Evolutionary conservation across 1,284 basidiomycete genomes (phyloP).

Genomic region (Cystobasidium pallidum): DNA sequence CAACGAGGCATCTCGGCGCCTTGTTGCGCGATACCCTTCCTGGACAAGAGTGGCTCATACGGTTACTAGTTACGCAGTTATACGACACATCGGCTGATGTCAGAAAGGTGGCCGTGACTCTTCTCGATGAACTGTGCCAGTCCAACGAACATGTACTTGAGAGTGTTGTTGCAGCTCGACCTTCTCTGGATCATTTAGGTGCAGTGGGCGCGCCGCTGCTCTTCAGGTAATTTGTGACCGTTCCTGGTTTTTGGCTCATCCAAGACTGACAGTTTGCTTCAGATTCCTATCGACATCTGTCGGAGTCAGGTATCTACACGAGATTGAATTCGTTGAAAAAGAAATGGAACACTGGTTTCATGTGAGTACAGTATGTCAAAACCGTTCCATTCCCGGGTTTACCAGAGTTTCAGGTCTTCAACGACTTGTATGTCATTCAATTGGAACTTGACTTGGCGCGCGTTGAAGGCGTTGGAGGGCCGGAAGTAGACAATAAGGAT

Average conservation of each 20-base stretch:
- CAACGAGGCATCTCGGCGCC: conserved; percentile 80
- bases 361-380: conserved; percentile 60
- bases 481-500: conserved; percentile 1
- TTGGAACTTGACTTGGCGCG: conserved; percentile 82
- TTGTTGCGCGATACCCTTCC: conserved; percentile 53
- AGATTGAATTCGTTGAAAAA: conserved; percentile 87
- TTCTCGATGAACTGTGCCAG: conserved; percentile 81
- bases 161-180: conserved; percentile 90
- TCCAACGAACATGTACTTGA: conserved; percentile 80
- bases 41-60: conserved; percentile 79
- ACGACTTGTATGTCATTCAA: conserved; percentile 80
- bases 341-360: conserved; percentile 97
- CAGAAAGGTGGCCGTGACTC: conserved; percentile 82
- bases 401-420: conserved; percentile 68
- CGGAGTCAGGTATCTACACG: conserved; percentile 88
- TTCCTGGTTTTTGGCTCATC: too few relatives aligned
- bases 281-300: conserved; percentile 94
- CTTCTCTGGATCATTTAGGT: conserved; percentile 90
- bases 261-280: conserved; percentile 16
- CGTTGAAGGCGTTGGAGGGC: conserved; percentile 64
- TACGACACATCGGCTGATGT: conserved; percentile 91
- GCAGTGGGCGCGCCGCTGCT: conserved; percentile 87
- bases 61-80: conserved; percentile 88
- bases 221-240: conserved; percentile 66
- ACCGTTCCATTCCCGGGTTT: neutral